Conservation (phyloP, 75 land plant genomes). For the Pinus taeda region DNA sequence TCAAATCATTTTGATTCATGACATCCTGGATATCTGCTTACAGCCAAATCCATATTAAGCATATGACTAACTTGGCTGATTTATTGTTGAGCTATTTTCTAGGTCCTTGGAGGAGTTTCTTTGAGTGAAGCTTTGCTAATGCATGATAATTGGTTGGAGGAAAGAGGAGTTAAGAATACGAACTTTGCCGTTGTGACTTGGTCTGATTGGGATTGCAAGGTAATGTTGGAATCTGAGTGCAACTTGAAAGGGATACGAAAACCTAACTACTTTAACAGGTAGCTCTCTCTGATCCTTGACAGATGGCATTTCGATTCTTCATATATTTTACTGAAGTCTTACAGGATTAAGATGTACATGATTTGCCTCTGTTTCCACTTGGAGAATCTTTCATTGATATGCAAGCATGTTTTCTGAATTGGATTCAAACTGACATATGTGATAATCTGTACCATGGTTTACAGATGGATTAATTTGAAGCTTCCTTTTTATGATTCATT, state of each 20-base stretch:
- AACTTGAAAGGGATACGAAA: slow-evolving; percentile 68
- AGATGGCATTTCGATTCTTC: neutral
- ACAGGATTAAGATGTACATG: too few species aligned
- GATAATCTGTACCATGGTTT: neutral
- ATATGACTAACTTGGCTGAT: too few species aligned
- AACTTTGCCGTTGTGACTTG: slow-evolving; percentile 93
- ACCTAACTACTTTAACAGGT: slow-evolving; percentile 92
- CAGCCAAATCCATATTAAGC: too few species aligned
- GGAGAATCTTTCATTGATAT: too few species aligned
- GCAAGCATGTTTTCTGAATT: too few species aligned
- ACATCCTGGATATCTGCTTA: too few species aligned
- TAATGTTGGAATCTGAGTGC: slow-evolving; percentile 90
- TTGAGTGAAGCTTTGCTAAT: slow-evolving; percentile 73
- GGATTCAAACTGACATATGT: neutral
- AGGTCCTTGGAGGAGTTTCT: slow-evolving; percentile 82
- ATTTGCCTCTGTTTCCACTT: too few species aligned
- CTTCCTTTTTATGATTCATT: slow-evolving; percentile 66
- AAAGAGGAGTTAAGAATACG: slow-evolving; percentile 76
- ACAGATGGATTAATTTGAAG: slow-evolving; percentile 94
- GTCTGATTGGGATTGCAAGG: slow-evolving; percentile 93
- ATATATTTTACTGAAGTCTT: neutral
- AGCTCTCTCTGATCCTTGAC: slow-evolving; percentile 1
- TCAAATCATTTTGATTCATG: too few species aligned
- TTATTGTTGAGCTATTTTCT: neutral
- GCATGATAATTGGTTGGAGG: slow-evolving; percentile 95